phyloP scores from a whole-genome alignment of 2,329 filamentous ascomycete species.

The Sarocladiaceae sp. region DNA sequence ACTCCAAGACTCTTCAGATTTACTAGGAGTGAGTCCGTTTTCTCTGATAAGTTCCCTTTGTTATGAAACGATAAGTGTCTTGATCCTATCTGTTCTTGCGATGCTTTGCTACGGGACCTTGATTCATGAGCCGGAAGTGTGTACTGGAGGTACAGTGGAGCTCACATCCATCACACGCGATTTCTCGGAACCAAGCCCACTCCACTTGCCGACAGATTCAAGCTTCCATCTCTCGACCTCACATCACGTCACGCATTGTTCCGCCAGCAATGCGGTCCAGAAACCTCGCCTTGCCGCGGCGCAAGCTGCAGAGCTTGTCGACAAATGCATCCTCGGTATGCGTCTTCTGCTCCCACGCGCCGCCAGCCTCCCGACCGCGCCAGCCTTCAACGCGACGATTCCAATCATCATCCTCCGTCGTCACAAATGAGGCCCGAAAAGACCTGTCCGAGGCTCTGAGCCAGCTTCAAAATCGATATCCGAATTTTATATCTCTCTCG shows the following conservation, averaged over 20 bases:
- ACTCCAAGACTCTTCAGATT: no score
- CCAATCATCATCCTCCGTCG: constrained; percentile 23
- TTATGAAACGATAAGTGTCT: no score
- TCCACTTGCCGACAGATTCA: no score
- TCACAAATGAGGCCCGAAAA: constrained; percentile 31
- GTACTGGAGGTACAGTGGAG: no score
- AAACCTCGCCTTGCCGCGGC: constrained; percentile 5
- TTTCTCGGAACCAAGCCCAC: no score
- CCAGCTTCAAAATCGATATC: constrained; percentile 57
- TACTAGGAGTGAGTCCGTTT: no score
- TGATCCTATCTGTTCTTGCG: no score
- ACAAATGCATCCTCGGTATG: constrained; percentile 20
- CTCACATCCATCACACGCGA: no score
- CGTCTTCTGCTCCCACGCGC: constrained; percentile 24
- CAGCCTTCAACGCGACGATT: constrained; percentile 20
- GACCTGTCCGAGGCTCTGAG: constrained; percentile 57
- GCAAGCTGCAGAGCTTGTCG: background rate
- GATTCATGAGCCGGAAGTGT: no score
- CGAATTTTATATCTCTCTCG: constrained; percentile 62
- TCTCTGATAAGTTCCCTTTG: no score
- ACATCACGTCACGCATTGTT: background rate
- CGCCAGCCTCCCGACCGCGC: constrained; percentile 17
- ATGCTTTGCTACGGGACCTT: no score
- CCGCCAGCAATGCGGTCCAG: background rate
- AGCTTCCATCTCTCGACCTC: background rate